These are phyloP conservation scores for Camellia oleifera DNA, from an alignment of 179 eudicot species.

Conservation along the genomic window DNA sequence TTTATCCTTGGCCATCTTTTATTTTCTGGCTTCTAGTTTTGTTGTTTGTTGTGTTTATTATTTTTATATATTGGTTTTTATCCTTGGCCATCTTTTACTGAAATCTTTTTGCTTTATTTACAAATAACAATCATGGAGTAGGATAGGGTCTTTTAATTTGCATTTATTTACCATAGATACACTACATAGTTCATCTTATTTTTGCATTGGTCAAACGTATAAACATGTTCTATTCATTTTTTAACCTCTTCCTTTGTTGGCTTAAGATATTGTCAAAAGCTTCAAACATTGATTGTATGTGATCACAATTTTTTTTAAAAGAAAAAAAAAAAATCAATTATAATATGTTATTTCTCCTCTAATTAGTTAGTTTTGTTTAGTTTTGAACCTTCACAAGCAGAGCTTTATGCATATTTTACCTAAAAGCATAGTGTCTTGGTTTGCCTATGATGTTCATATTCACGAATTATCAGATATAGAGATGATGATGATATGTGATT, in stretches of 20 bases:
- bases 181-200: no score
- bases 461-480: constrained; percentile 8
- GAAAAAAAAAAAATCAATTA: no score
- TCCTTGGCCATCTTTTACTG: neutral
- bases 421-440: neutral
- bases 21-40: neutral
- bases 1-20: neutral
- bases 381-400: no score
- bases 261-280: neutral
- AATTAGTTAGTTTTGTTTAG: no score
- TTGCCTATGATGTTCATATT: constrained; percentile 18
- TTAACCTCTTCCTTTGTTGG: neutral
- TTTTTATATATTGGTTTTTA: neutral
- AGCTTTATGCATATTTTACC: neutral
- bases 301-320: neutral
- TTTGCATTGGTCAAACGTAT: neutral
- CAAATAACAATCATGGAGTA: neutral
- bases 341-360: no score
- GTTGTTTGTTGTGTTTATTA: neutral
- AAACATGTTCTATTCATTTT: neutral
- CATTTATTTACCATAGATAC: neutral
- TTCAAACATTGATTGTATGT: neutral
- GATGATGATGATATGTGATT: constrained; percentile 14
- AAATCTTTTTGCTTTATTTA: neutral
- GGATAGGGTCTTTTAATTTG: neutral